Conservation (phyloP, 1,139 yeast genomes). For the Saccharomycopsis hybrid region DNA sequence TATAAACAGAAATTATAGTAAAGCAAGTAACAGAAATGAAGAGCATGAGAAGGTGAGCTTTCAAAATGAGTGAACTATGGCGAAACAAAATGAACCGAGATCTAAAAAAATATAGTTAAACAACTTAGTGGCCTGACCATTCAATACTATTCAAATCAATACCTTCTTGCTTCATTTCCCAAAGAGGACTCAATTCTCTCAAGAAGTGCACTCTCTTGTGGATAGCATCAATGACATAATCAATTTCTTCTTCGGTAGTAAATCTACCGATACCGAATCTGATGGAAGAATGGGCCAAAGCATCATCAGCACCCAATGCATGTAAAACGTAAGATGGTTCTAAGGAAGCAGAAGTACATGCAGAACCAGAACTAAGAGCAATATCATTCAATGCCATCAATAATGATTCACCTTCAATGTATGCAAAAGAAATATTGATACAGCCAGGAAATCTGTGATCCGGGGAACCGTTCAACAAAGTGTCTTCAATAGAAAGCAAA, state of each 20-base stretch:
- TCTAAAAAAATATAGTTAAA: no score
- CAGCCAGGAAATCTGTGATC: conserved; percentile 81
- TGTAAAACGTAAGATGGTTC: conserved; percentile 97
- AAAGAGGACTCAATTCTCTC: conserved; percentile 88
- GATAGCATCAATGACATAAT: conserved; percentile 85
- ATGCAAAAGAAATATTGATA: conserved; percentile 93
- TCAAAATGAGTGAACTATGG: no score
- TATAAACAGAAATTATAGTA: background rate
- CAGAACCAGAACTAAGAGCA: conserved; percentile 96
- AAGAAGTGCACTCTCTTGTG: conserved; percentile 83
- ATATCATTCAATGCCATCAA: conserved; percentile 97
- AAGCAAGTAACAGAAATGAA: background rate
- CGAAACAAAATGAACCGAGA: no score
- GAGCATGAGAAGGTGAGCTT: background rate
- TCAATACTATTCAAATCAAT: conserved; percentile 89
- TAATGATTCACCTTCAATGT: conserved; percentile 95
- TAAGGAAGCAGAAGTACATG: conserved; percentile 96
- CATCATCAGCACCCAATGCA: conserved; percentile 97
- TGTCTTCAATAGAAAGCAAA: conserved; percentile 75
- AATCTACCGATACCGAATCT: conserved; percentile 97
- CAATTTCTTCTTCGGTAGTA: conserved; percentile 93
- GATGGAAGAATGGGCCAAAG: conserved; percentile 94
- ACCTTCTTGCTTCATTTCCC: conserved; percentile 99
- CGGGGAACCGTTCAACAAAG: conserved; percentile 82
- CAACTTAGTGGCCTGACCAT: conserved; percentile 84